Evolutionary conservation across 1,284 basidiomycete genomes (phyloP), one percentile per base, ranked within the genome.

Genomic region (Heterobasidion parviporum): DNA sequence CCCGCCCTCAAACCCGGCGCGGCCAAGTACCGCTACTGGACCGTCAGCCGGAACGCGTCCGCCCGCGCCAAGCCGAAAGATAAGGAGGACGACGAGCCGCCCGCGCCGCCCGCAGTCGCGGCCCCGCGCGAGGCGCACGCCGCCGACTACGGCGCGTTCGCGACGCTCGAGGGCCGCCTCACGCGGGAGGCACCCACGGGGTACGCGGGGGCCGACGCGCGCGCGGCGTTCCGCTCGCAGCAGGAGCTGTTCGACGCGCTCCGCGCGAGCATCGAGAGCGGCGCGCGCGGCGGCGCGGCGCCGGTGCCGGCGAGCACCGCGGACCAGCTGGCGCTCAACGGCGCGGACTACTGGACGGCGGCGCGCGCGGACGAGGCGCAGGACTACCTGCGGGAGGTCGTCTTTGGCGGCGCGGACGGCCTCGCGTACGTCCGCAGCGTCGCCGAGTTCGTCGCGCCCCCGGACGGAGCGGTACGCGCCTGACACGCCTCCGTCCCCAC

Each of bases 331-430:
- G 59, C n/a, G 12, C 14, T 18, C 46, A 47, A 60, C 20, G 51
- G 58, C 47, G 46, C 50, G 16, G 58, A 61, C 12, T 83, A 82
- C 61, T 88, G 78, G 77, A 76, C 68, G 34, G 63, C 69, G 12
- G 71, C 70, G 54, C 69, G 72, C 7, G 79, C 77, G 8, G 66
- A 65, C n/a, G 74, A 77, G 16, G 85, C 79, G 1, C 82, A 87
- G 66, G 75, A 74, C 32, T 87, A 85, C 63, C 55, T 90, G 15
- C 69, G 77, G 34, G 85, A 89, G 63, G 65, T 88, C 8, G 86
- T 89, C 0, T 90, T 89, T 62, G 88, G 88, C 0, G 87, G 88
- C 41, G 72, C 79, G 0, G 85, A 87, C 57, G 88, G 87, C 1
- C 69, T 82, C 32, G 87, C 87, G 6, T 89, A 89, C 65, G 75